Percentiles rank a stretch among this genome's conserved stretches.
Evolutionary conservation across 495 filamentous ascomycete species (phyloP).

Genomic region (Penicillium taxi): DNA sequence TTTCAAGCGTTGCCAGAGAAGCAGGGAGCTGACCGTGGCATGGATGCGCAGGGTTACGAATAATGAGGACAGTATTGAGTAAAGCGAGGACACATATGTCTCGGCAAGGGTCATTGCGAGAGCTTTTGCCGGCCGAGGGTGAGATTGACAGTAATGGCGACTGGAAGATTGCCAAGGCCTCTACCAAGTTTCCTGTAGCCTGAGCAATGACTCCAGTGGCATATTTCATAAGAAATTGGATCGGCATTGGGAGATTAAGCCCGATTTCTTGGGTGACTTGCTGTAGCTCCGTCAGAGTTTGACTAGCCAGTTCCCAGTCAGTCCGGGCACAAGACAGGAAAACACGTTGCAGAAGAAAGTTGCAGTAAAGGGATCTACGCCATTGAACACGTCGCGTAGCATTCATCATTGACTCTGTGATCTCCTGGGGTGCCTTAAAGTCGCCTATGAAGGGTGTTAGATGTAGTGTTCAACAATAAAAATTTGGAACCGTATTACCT

Average conservation of each 20-base stretch:
- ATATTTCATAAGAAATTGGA: conserved; percentile 51
- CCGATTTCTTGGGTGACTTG: conserved; percentile 28
- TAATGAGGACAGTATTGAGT: conserved; percentile 75
- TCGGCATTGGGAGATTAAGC: conserved; percentile 30
- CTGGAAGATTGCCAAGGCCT: conserved; percentile 59
- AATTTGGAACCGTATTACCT: conserved; percentile 30
- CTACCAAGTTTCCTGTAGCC: conserved; percentile 60
- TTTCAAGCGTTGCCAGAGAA: conserved; percentile 57
- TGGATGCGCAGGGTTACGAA: conserved; percentile 54
- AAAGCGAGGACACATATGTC: conserved; percentile 71
- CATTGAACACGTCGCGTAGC: conserved; percentile 42
- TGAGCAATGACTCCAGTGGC: conserved; percentile 71
- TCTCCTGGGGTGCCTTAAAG: conserved; percentile 34
- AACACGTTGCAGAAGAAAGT: conserved; percentile 51
- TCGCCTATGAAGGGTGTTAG: conserved; percentile 18
- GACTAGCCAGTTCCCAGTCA: conserved; percentile 51
- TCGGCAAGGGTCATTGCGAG: conserved; percentile 48
- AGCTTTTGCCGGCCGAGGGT: conserved; percentile 30
- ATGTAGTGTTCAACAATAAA: neutral
- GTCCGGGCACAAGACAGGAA: conserved; percentile 54
- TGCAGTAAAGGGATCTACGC: conserved; percentile 46
- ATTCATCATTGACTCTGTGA: conserved; percentile 39
- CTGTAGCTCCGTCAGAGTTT: conserved; percentile 35
- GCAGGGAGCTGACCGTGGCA: conserved; percentile 37
- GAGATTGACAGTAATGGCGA: conserved; percentile 49